phyloP scores from a whole-genome alignment of 441 rosid genomes.

The Populus hybrid region DNA sequence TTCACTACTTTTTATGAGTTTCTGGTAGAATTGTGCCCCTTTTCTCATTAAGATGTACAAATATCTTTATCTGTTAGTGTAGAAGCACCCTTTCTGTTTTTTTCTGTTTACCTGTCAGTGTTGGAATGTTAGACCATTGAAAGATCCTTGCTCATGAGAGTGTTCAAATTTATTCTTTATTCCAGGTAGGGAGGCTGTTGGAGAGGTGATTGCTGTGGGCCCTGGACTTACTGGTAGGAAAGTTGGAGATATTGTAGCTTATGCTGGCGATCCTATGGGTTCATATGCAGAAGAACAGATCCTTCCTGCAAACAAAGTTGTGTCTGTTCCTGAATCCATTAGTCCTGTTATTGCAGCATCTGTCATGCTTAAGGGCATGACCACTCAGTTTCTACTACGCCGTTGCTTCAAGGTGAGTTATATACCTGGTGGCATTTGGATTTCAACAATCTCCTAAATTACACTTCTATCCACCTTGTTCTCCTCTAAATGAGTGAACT shows the following conservation, averaged over 20 bases:
- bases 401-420: constrained; percentile 77
- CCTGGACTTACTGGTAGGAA: constrained; percentile 70
- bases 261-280: constrained; percentile 63
- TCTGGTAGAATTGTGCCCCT: too few relatives aligned
- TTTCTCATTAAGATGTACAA: too few relatives aligned
- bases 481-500: too few relatives aligned
- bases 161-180: not conserved
- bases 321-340: constrained; percentile 77
- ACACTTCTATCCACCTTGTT: not conserved
- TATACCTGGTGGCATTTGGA: constrained; percentile 2
- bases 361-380: constrained; percentile 82
- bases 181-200: constrained; percentile 86
- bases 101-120: too few relatives aligned
- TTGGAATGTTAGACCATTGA: too few relatives aligned
- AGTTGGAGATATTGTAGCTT: constrained; percentile 87
- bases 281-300: constrained; percentile 89
- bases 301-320: constrained; percentile 74
- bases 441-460: not conserved
- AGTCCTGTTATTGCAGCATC: constrained; percentile 77
- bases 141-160: too few relatives aligned
- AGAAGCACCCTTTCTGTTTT: not conserved
- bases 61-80: too few relatives aligned
- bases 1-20: too few relatives aligned
- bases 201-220: constrained; percentile 84
- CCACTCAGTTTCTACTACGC: constrained; percentile 63